phyloP scores from a whole-genome alignment of 306 rosid species.

The Begonia masoniana region DNA sequence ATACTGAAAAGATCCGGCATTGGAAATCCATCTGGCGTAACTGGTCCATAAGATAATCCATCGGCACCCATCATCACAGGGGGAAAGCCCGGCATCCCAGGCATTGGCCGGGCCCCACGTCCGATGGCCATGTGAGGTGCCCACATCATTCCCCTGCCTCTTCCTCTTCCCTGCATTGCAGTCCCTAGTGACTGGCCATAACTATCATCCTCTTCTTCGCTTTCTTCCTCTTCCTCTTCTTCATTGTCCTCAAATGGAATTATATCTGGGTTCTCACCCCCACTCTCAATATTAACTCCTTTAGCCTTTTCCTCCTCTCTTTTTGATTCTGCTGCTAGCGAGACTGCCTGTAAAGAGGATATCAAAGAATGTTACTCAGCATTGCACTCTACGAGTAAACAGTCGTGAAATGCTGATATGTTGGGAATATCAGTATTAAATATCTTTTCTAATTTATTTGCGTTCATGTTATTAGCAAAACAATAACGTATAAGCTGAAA shows the following conservation, averaged over 20 bases:
- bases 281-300: slow-evolving; percentile 87
- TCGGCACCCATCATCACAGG: slow-evolving; percentile 88
- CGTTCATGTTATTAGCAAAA: too few relatives aligned
- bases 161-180: slow-evolving; percentile 73
- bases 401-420: too few relatives aligned
- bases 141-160: slow-evolving; percentile 97
- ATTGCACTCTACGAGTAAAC: neutral
- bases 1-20: slow-evolving; percentile 84
- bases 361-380: slow-evolving; percentile 1
- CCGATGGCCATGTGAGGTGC: slow-evolving; percentile 86
- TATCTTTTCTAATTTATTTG: too few relatives aligned
- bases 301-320: slow-evolving; percentile 98
- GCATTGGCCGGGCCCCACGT: slow-evolving; percentile 88
- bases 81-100: slow-evolving; percentile 83
- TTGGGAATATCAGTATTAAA: too few relatives aligned
- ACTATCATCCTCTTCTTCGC: slow-evolving; percentile 96
- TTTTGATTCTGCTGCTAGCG: slow-evolving; percentile 84
- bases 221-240: slow-evolving; percentile 99
- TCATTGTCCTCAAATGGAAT: slow-evolving; percentile 99
- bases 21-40: slow-evolving; percentile 79
- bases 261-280: slow-evolving; percentile 89
- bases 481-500: too few relatives aligned
- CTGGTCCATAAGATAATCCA: slow-evolving; percentile 80
- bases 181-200: slow-evolving; percentile 49
- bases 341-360: slow-evolving; percentile 49